Evolutionary conservation across 73 alveolate genomes (phyloP).

Genomic region (Paramecium sexaurelia): DNA sequence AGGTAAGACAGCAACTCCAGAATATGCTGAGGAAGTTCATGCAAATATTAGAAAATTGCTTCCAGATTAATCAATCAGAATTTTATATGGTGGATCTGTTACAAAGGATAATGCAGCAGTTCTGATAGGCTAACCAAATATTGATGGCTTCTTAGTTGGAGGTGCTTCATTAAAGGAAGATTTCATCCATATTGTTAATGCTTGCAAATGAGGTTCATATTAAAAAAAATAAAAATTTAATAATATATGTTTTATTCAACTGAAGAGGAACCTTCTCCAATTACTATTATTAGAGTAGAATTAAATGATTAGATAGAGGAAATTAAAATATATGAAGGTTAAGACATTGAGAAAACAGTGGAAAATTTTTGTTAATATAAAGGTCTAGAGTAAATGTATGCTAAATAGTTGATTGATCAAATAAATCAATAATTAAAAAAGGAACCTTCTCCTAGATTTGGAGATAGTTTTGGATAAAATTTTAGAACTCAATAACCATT

Average conservation of each 20-base stretch:
- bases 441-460: not conserved
- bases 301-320: not conserved
- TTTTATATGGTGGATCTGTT: slow-evolving; percentile 94
- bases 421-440: not conserved
- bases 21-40: slow-evolving; percentile 92
- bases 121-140: slow-evolving; percentile 70
- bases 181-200: not conserved
- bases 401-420: not conserved
- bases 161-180: slow-evolving; percentile 89
- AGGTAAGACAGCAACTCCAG: slow-evolving; percentile 49
- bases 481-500: not conserved
- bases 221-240: no score
- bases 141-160: slow-evolving; percentile 95
- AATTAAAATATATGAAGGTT: not conserved
- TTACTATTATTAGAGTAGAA: not conserved
- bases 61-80: slow-evolving; percentile 80
- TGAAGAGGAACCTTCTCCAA: not conserved
- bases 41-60: slow-evolving; percentile 87
- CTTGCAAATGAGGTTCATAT: not conserved
- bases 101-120: slow-evolving; percentile 76
- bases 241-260: not conserved
- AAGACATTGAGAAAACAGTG: not conserved
- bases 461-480: slow-evolving; percentile 19
- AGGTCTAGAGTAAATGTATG: not conserved
- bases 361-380: not conserved